Conservation (phyloP, 2,329 filamentous ascomycete species). For the Gremmenia infestans region DNA sequence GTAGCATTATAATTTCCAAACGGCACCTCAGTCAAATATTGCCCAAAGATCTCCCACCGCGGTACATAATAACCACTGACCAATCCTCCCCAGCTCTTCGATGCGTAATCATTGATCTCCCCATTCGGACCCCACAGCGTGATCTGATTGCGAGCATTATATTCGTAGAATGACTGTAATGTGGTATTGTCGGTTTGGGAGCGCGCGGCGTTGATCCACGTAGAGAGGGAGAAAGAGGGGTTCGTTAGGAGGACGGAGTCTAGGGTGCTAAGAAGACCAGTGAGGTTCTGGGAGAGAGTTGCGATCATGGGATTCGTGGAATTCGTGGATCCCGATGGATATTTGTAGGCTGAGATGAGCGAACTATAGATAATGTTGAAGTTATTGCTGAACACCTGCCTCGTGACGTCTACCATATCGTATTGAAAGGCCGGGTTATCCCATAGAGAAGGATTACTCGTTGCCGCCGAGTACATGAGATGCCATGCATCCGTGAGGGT, state of each 20-base stretch:
- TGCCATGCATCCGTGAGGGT: conserved; percentile 37
- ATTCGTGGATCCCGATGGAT: conserved; percentile 4
- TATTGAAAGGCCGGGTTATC: conserved; percentile 38
- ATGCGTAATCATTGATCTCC: conserved; percentile 46
- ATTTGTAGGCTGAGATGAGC: conserved; percentile 34
- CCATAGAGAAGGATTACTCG: conserved; percentile 34
- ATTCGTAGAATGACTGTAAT: conserved; percentile 36
- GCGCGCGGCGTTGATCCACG: conserved; percentile 39
- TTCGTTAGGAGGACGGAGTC: conserved; percentile 40
- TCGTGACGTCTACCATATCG: conserved; percentile 45
- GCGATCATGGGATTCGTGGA: conserved; percentile 19
- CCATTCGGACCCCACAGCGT: conserved; percentile 46
- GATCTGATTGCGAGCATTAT: conserved; percentile 45
- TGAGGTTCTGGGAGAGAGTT: conserved; percentile 28
- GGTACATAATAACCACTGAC: conserved; percentile 42
- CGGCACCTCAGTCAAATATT: conserved; percentile 31
- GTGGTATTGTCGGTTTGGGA: conserved; percentile 20
- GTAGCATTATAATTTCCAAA: conserved; percentile 19
- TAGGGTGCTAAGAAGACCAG: conserved; percentile 34
- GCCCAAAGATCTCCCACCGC: conserved; percentile 42
- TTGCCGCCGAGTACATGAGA: conserved; percentile 35
- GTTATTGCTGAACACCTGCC: conserved; percentile 43
- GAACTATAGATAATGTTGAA: conserved; percentile 51
- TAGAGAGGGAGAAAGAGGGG: conserved; percentile 37
- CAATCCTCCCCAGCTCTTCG: conserved; percentile 44